Conservation (phyloP, 23 red algal species). For the Gracilariopsis chorda region DNA sequence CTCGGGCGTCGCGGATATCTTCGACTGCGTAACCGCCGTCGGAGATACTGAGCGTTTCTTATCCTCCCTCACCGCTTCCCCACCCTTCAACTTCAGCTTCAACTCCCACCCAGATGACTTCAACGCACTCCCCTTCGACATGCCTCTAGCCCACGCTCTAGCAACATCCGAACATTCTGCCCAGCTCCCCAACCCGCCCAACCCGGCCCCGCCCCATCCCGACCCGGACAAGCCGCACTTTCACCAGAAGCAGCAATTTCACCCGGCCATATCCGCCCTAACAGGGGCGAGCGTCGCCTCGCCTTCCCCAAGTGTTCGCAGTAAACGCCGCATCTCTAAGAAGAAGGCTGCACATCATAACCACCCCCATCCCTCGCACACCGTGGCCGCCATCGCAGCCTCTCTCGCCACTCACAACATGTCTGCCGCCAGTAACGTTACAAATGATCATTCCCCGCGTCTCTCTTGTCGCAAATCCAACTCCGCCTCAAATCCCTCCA, state of each 20-base stretch:
- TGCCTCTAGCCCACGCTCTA: constrained; percentile 1
- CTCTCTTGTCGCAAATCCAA: neutral
- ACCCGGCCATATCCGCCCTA: neutral
- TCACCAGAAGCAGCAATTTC: neutral
- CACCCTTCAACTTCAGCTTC: neutral
- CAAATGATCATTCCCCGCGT: neutral
- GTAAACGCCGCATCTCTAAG: neutral
- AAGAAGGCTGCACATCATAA: neutral
- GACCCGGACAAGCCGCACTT: neutral
- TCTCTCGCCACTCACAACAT: neutral
- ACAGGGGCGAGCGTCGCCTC: neutral
- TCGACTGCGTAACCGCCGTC: neutral
- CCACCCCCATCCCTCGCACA: neutral
- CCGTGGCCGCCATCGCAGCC: neutral
- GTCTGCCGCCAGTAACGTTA: neutral
- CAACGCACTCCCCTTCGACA: neutral
- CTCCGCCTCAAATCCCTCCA: neutral
- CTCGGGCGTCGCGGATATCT: neutral
- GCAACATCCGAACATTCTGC: no score
- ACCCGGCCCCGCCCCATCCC: neutral
- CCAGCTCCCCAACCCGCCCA: neutral
- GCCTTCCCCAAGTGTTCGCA: neutral
- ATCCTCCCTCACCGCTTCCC: neutral
- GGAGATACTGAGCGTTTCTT: neutral
- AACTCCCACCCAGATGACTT: neutral